These are phyloP conservation scores for Alternaria novae-zelandiae DNA, from an alignment of 2,329 filamentous ascomycete genomes.

Conservation along the genomic window DNA sequence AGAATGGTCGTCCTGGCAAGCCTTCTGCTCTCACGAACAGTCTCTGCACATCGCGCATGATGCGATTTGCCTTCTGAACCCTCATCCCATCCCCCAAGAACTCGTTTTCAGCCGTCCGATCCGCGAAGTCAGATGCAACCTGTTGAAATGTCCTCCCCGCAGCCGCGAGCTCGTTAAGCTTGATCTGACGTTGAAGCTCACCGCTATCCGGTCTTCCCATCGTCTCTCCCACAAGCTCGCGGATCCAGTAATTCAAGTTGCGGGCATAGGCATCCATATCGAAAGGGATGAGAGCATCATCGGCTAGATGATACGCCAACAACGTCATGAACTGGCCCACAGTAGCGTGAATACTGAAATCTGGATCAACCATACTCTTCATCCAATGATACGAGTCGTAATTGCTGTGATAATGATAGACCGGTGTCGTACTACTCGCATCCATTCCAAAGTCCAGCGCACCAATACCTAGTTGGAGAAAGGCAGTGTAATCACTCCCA, in stretches of 20 bases:
- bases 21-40: conserved; percentile 11
- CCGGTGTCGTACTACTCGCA: conserved; percentile 36
- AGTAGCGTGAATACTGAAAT: conserved; percentile 56
- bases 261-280: conserved; percentile 36
- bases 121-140: background rate
- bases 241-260: conserved; percentile 10
- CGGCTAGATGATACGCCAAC: conserved; percentile 51
- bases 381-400: conserved; percentile 61
- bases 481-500: conserved; percentile 57
- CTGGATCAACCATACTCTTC: conserved; percentile 58
- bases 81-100: background rate
- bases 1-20: conserved; percentile 8
- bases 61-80: background rate
- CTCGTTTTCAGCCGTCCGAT: background rate
- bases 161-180: background rate
- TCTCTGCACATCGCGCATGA: conserved; percentile 6
- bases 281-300: conserved; percentile 49
- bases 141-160: background rate
- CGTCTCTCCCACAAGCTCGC: conserved; percentile 3
- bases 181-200: background rate
- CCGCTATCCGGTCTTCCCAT: background rate
- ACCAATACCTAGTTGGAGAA: conserved; percentile 53
- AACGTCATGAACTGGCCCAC: conserved; percentile 56
- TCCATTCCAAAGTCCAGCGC: conserved; percentile 46
- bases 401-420: conserved; percentile 57